These are phyloP conservation scores for Neurospora discreta DNA, from an alignment of 495 filamentous ascomycete species.

Conservation along the genomic window DNA sequence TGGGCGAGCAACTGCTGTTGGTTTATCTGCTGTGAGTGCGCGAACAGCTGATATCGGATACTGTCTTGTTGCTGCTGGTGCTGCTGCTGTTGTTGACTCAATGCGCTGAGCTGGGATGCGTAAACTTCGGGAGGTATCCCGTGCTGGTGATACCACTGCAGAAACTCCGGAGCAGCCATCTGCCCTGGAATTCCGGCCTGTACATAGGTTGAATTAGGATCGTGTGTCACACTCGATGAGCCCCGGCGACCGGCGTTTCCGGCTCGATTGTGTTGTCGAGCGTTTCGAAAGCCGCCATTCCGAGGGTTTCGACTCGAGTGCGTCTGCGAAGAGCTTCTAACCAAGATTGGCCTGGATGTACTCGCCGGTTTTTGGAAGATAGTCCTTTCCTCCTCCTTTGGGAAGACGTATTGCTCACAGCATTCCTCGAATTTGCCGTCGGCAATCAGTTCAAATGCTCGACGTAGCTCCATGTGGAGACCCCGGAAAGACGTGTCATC, in stretches of 20 bases:
- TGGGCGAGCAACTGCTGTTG: constrained; percentile 36
- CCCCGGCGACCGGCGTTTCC: constrained; percentile 29
- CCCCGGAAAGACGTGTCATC: constrained; percentile 89
- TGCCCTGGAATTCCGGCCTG: constrained; percentile 9
- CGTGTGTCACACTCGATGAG: constrained; percentile 28
- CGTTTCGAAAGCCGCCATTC: constrained; percentile 48
- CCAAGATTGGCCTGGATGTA: constrained; percentile 33
- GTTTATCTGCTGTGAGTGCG: constrained; percentile 33
- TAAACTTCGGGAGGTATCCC: constrained; percentile 35
- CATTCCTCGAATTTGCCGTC: constrained; percentile 65
- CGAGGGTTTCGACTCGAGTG: constrained; percentile 38
- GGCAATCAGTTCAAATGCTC: constrained; percentile 71
- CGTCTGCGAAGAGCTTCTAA: constrained; percentile 44
- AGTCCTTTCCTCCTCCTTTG: constrained; percentile 62
- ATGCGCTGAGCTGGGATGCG: constrained; percentile 22
- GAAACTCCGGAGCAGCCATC: constrained; percentile 26
- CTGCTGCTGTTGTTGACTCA: constrained; percentile 27
- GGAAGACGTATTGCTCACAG: constrained; percentile 77
- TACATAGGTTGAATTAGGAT: constrained; percentile 16
- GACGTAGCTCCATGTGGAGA: constrained; percentile 77
- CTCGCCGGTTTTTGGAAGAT: constrained; percentile 59
- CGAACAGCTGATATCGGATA: constrained; percentile 35
- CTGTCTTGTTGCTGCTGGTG: constrained; percentile 12
- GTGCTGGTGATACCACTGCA: constrained; percentile 29
- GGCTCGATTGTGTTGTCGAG: constrained; percentile 42